These are phyloP conservation scores for Diaporthe vaccinii DNA, from an alignment of 2,329 filamentous ascomycete species.

Conservation along the genomic window DNA sequence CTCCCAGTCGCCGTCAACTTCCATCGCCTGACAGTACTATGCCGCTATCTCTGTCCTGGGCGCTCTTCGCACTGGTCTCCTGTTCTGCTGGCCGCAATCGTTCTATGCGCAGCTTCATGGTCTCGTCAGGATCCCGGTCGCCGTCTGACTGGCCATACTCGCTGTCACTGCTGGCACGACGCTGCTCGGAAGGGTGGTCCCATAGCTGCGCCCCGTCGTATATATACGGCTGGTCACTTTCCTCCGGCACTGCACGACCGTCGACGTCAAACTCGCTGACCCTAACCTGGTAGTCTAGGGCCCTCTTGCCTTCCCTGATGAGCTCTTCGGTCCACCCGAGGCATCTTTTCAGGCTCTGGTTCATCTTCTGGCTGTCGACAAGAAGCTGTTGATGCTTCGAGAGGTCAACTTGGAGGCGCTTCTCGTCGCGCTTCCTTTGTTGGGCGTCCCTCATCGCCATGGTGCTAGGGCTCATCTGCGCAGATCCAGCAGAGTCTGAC, in stretches of 20 bases:
- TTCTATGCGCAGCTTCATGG: conserved; percentile 39
- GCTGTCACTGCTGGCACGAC: conserved; percentile 6
- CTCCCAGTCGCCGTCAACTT: background rate
- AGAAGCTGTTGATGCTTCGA: conserved; percentile 90
- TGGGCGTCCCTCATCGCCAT: conserved; percentile 59
- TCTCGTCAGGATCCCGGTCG: conserved; percentile 37
- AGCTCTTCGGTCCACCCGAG: conserved; percentile 90
- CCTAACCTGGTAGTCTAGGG: conserved; percentile 84
- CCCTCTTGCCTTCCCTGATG: conserved; percentile 89
- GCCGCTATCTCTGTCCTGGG: conserved; percentile 41
- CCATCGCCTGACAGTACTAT: conserved; percentile 40
- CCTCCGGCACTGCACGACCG: conserved; percentile 77
- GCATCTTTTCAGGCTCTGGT: conserved; percentile 91
- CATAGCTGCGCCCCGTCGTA: conserved; percentile 40
- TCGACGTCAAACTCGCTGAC: conserved; percentile 86
- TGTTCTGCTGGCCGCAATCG: conserved; percentile 33
- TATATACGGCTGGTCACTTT: conserved; percentile 67
- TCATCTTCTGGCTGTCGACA: conserved; percentile 93
- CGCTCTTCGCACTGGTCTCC: conserved; percentile 23
- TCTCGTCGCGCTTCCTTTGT: conserved; percentile 82
- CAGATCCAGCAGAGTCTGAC: conserved; percentile 52
- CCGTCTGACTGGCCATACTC: conserved; percentile 14
- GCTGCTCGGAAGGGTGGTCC: conserved; percentile 24
- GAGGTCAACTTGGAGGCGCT: conserved; percentile 85
- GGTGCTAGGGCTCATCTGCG: conserved; percentile 56